Conservation (phyloP, 805 yeast species). For the Yarrowia sp. region DNA sequence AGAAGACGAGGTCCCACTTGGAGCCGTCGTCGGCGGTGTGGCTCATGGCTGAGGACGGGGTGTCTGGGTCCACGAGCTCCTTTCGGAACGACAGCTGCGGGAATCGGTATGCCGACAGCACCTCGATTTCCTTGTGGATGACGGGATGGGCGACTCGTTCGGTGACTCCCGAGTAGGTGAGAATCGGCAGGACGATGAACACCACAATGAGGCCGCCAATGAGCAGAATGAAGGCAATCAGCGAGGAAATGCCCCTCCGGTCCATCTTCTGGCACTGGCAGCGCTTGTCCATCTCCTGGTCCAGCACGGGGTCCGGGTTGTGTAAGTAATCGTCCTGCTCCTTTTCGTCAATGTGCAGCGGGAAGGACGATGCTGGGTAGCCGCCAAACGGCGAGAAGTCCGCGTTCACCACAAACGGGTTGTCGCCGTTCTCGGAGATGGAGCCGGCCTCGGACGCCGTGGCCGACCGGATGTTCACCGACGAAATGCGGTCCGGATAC, state of each 20-base stretch:
- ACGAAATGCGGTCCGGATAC: conserved; percentile 49
- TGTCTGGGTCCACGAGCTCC: conserved; percentile 71
- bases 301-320: conserved; percentile 94
- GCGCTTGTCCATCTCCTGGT: conserved; percentile 73
- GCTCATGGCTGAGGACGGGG: conserved; percentile 62
- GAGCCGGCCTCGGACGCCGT: conserved; percentile 35
- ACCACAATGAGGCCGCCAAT: conserved; percentile 68
- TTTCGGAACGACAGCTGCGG: conserved; percentile 68
- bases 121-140: conserved; percentile 45
- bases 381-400: conserved; percentile 87
- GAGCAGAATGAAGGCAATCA: conserved; percentile 57
- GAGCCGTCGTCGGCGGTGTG: conserved; percentile 67
- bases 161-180: conserved; percentile 79
- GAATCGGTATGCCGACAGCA: conserved; percentile 63
- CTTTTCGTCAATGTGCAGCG: conserved; percentile 87
- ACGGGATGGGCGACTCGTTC: conserved; percentile 52
- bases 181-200: conserved; percentile 80
- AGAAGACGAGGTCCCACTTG: conserved; percentile 77
- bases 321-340: conserved; percentile 95
- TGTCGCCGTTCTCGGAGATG: conserved; percentile 39
- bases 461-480: conserved; percentile 41
- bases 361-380: conserved; percentile 91
- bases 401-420: conserved; percentile 51
- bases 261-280: conserved; percentile 49
- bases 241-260: conserved; percentile 49